Percentiles rank a stretch among this genome's conserved stretches.
These are phyloP conservation scores for Naumovozyma dairenensis DNA, from an alignment of 805 yeast genomes.

Conservation along the genomic window DNA sequence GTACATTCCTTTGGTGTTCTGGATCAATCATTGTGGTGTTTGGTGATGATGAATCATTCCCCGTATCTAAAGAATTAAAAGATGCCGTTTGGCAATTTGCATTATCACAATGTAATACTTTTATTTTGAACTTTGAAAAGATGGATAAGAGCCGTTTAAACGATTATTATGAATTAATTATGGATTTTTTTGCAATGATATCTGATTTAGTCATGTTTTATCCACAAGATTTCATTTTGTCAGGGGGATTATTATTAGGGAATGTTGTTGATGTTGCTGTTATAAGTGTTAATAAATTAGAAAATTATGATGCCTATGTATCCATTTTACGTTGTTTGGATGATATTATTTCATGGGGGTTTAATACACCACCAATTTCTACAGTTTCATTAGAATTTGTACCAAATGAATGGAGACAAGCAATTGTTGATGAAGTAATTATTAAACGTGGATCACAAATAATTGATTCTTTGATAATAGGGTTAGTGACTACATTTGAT, in stretches of 20 bases:
- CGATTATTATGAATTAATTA: constrained; percentile 49
- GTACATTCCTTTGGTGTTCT: constrained; percentile 85
- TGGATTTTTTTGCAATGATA: constrained; percentile 79
- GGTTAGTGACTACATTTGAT: constrained; percentile 64
- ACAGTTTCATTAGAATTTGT: constrained; percentile 42
- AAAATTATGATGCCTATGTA: constrained; percentile 62
- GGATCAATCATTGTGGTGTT: constrained; percentile 73
- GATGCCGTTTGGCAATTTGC: constrained; percentile 68
- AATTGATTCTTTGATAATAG: constrained; percentile 44
- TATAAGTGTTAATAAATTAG: constrained; percentile 38
- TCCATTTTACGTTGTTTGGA: constrained; percentile 67
- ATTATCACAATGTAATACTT: constrained; percentile 50
- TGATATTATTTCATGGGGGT: constrained; percentile 81
- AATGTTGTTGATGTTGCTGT: constrained; percentile 52
- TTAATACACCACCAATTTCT: constrained; percentile 69
- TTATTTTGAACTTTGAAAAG: constrained; percentile 37
- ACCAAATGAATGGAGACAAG: constrained; percentile 44
- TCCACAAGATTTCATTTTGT: constrained; percentile 29
- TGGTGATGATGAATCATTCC: constrained; percentile 39
- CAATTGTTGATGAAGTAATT: constrained; percentile 38
- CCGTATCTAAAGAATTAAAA: constrained; percentile 33
- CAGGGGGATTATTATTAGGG: constrained; percentile 36
- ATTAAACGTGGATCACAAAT: constrained; percentile 47
- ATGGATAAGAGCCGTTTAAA: constrained; percentile 15
- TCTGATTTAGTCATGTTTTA: constrained; percentile 68